Conservation (phyloP, 148 eudicot genomes). For the Cornus suecica region DNA sequence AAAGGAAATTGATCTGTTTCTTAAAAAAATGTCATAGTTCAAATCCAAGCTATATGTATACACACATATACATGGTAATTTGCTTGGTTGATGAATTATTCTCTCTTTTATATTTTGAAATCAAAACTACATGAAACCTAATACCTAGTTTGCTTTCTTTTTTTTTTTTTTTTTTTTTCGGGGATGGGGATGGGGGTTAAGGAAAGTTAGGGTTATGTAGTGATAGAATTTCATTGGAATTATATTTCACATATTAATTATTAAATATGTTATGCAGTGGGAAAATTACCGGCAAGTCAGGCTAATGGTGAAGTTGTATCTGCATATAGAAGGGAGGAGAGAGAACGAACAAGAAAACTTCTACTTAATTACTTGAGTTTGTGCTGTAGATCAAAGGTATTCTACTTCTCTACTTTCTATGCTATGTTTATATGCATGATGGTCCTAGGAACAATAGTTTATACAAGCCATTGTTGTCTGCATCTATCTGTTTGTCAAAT, state of each 20-base stretch:
- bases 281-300: slow-evolving; percentile 68
- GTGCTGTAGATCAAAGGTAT: slow-evolving; percentile 58
- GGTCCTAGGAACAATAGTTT: neutral
- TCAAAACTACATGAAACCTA: neutral
- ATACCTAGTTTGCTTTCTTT: neutral
- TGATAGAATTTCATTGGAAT: neutral
- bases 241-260: neutral
- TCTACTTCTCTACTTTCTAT: slow-evolving; percentile 2
- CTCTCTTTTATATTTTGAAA: neutral
- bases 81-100: neutral
- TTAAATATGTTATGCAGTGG: slow-evolving; percentile 53
- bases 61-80: neutral
- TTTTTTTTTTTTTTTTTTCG: neutral
- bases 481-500: neutral
- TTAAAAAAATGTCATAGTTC: no score
- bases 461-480: neutral
- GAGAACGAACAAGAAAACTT: slow-evolving; percentile 48
- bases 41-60: no score
- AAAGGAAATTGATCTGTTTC: no score
- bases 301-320: slow-evolving; percentile 60
- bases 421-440: neutral
- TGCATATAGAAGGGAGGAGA: slow-evolving; percentile 58
- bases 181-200: no score
- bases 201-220: neutral
- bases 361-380: slow-evolving; percentile 41